Conservation (phyloP, 306 rosid genomes). For the Cicer cuneatum region DNA sequence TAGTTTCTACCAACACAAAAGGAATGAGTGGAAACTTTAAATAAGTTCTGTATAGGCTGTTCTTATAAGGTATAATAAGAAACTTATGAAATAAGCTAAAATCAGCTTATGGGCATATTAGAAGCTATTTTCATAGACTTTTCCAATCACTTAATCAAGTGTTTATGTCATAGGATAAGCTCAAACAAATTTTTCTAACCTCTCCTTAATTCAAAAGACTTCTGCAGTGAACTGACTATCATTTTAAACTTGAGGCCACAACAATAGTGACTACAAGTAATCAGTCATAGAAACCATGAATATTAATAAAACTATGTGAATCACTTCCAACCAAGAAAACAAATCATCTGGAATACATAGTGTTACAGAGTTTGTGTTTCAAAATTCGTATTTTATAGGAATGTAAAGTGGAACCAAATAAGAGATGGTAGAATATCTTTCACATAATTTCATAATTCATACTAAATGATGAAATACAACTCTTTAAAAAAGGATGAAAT, state of each 20-base stretch:
- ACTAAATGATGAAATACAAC: slow-evolving; percentile 17
- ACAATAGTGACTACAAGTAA: not conserved
- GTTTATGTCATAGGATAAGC: not conserved
- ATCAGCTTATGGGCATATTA: not conserved
- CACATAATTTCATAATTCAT: slow-evolving; percentile 15
- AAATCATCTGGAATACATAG: slow-evolving; percentile 18
- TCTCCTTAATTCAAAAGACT: slow-evolving; percentile 12
- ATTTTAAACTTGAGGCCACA: slow-evolving; percentile 15
- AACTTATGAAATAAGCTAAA: not conserved
- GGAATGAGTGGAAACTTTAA: not conserved
- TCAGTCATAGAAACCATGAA: slow-evolving; percentile 1
- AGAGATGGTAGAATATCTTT: slow-evolving; percentile 1
- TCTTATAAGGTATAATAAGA: not conserved
- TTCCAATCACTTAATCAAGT: not conserved
- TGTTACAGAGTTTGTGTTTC: not conserved
- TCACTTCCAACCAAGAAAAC: slow-evolving; percentile 18
- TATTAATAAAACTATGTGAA: slow-evolving; percentile 1
- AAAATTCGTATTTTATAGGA: slow-evolving; percentile 24
- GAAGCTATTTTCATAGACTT: not conserved
- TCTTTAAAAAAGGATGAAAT: not conserved
- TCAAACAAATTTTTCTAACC: not conserved
- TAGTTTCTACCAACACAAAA: not conserved
- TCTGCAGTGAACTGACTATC: slow-evolving; percentile 17
- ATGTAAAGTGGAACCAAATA: slow-evolving; percentile 30
- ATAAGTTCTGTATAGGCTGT: not conserved